phyloP scores from a whole-genome alignment of 805 yeast species.

The Yarrowia sp. region DNA sequence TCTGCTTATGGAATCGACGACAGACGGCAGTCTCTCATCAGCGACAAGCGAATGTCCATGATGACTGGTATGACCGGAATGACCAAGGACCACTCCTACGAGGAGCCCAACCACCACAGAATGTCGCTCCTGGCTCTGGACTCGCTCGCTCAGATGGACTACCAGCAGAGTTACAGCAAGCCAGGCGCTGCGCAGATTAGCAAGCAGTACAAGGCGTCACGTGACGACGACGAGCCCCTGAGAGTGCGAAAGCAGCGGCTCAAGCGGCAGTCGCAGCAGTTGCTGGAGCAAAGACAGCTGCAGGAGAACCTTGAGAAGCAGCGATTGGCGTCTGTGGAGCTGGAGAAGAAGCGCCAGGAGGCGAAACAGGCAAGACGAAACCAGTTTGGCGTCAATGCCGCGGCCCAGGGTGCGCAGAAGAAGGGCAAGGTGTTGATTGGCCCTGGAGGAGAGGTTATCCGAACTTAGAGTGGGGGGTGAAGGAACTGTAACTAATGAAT shows the following conservation, averaged over 20 bases:
- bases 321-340: slow-evolving; percentile 12
- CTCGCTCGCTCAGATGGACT: slow-evolving; percentile 27
- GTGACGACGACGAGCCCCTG: slow-evolving; percentile 33
- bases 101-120: slow-evolving; percentile 14
- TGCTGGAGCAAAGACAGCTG: slow-evolving; percentile 10
- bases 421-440: slow-evolving; percentile 39
- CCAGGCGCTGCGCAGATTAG: slow-evolving; percentile 27
- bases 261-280: slow-evolving; percentile 24
- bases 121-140: slow-evolving; percentile 25
- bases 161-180: slow-evolving; percentile 21
- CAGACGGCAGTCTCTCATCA: neutral
- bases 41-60: slow-evolving; percentile 9
- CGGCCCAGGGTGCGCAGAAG: slow-evolving; percentile 1
- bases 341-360: slow-evolving; percentile 17
- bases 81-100: slow-evolving; percentile 22
- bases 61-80: slow-evolving; percentile 8
- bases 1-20: slow-evolving; percentile 18
- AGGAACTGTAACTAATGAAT: too few relatives aligned
- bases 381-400: slow-evolving; percentile 11
- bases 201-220: slow-evolving; percentile 31
- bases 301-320: slow-evolving; percentile 31
- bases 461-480: neutral
- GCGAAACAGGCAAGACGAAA: slow-evolving; percentile 3
- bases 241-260: slow-evolving; percentile 25
- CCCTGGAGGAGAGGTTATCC: slow-evolving; percentile 37